Base-by-base conservation (phyloP, 768 basidiomycete genomes). In the Pholiota conissans region DNA sequence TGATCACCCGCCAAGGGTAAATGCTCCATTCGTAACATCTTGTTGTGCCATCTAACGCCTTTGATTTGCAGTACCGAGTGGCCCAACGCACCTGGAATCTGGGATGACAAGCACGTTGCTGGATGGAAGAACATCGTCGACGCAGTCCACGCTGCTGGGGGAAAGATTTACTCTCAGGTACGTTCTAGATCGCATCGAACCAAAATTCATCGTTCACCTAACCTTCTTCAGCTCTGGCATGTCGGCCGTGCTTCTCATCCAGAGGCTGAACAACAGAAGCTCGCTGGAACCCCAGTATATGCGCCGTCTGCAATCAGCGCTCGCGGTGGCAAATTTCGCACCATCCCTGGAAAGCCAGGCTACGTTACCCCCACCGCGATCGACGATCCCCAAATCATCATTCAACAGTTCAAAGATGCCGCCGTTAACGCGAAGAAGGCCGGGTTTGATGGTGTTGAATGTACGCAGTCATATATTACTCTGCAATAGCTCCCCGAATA, bases 401-500 rank as follows among this genome's bases (percentile, higher is more conserved):
- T 81, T 20, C 64, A 69, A 11, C 65, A 68, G 34, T 82, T 69
- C 69, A 77, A 71, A 52, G 59, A 73, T 47, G 78, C 80, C 0
- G 82, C 80, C 1, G 46, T 71, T 26, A 78, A 78, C 40, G 81
- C 81, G 3, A 79, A 78, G 45, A 72, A 72, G 49, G 79, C 80
- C 22, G 82, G 82, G 2, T 83, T 82, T 61, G 82, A 84, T 60
- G 82, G 82, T 4, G 76, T 82, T 27, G 81, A 84, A 68, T 57
- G 78, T 78, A 63, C 20, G 45, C 16, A 4, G 6, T 13, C 22
- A 6, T 18, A n/a, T 37, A n/a, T 24, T 18, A 28, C 27, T 20
- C 16, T 8, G 53, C n/a, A 13, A 52, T 35, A n/a, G n/a, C n/a
- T n/a, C n/a, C n/a, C n/a, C n/a, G n/a, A n/a, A n/a, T n/a, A n/a